These are phyloP conservation scores for Agrocybe pediades DNA, from an alignment of 768 basidiomycete genomes.

Conservation along the genomic window DNA sequence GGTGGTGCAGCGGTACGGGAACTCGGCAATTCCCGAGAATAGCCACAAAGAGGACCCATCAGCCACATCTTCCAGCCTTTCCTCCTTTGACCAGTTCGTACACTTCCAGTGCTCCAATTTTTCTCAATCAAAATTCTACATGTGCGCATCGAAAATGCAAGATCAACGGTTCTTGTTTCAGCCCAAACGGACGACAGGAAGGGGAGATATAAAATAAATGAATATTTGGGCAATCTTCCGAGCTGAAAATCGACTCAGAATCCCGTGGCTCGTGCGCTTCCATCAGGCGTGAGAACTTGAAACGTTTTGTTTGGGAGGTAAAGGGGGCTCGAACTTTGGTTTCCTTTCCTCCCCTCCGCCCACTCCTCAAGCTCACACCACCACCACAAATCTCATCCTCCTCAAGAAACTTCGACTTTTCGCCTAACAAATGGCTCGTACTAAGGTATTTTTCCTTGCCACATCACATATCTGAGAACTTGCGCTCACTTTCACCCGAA, in stretches of 20 bases:
- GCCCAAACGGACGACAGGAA: conserved; percentile 13
- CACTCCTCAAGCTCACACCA: conserved; percentile 35
- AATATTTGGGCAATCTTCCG: conserved; percentile 47
- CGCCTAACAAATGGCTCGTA: conserved; percentile 72
- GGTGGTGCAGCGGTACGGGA: conserved; percentile 8
- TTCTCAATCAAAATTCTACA: conserved; percentile 16
- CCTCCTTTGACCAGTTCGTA: conserved; percentile 6
- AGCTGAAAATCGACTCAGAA: conserved; percentile 48
- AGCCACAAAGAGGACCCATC: conserved; percentile 15
- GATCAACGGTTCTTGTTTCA: conserved; percentile 18
- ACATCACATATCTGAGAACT: conserved; percentile 19
- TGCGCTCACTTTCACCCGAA: conserved; percentile 8
- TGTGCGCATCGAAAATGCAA: conserved; percentile 3
- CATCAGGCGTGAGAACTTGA: conserved; percentile 48
- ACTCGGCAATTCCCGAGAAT: conserved; percentile 22
- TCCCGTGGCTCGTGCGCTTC: conserved; percentile 52
- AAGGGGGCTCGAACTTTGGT: conserved; percentile 31
- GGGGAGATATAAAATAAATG: conserved; percentile 27
- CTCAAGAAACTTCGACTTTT: conserved; percentile 21
- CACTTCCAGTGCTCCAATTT: conserved; percentile 14
- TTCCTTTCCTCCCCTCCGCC: conserved; percentile 35
- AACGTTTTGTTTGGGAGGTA: conserved; percentile 38
- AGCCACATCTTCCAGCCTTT: conserved; percentile 10
- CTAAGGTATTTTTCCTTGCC: conserved; percentile 58
- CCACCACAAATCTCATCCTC: conserved; percentile 29